Conservation (phyloP, 2,329 filamentous ascomycete genomes). For the Penicillium sp. region DNA sequence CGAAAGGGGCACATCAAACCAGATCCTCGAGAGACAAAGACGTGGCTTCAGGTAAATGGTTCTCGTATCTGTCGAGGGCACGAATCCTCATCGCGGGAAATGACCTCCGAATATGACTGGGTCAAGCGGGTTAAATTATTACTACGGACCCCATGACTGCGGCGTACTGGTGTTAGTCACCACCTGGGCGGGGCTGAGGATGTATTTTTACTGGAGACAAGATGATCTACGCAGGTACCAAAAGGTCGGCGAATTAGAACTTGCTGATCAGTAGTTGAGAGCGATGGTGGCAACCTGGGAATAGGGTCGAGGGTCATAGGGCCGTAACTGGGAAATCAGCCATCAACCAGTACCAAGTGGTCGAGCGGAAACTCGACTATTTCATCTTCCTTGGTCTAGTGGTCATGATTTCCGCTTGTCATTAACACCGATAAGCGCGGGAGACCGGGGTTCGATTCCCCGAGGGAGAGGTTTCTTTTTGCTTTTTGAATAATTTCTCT, state of each 20-base stretch:
- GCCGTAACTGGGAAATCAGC: fast-evolving
- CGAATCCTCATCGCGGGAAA: background rate
- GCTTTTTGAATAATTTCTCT: background rate
- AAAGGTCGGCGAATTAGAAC: background rate
- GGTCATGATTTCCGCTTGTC: conserved; percentile 45
- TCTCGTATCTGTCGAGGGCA: background rate
- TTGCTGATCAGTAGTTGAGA: too few relatives aligned
- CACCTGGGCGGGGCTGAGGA: background rate
- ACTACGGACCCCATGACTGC: conserved; percentile 6
- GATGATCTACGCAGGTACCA: background rate
- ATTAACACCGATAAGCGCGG: conserved; percentile 34
- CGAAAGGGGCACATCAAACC: too few relatives aligned
- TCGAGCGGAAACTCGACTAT: conserved; percentile 24
- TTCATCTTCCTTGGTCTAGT: conserved; percentile 38
- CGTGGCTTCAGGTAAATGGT: background rate
- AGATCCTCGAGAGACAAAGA: background rate
- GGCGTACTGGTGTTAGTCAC: background rate
- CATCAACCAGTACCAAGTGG: conserved; percentile 26
- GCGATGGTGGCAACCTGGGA: too few relatives aligned
- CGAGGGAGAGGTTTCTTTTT: conserved; percentile 35
- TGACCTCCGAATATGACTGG: conserved; percentile 12
- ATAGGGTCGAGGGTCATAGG: background rate
- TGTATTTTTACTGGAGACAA: background rate
- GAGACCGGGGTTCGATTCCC: conserved; percentile 42
- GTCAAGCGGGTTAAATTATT: conserved; percentile 7